These are phyloP conservation scores for Trametes cingulata DNA, from an alignment of 768 basidiomycete genomes.

Conservation along the genomic window DNA sequence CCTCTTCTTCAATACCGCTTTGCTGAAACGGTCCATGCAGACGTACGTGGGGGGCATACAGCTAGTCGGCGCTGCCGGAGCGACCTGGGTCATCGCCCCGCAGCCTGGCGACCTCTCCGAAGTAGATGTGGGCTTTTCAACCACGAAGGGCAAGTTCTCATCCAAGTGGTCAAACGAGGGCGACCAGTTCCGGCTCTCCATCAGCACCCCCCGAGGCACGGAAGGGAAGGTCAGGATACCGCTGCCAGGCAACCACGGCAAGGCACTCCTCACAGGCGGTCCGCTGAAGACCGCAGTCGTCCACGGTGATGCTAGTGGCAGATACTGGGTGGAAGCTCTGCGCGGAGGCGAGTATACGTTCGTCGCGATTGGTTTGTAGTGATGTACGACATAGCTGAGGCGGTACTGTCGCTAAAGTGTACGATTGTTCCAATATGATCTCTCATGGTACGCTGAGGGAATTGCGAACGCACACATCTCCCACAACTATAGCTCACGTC, in stretches of 20 bases:
- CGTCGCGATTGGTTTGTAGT: background rate
- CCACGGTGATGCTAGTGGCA: slow-evolving; percentile 7
- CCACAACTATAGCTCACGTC: background rate
- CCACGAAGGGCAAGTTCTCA: slow-evolving; percentile 13
- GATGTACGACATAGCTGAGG: no score
- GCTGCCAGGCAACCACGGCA: slow-evolving; percentile 1
- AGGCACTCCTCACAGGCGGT: background rate
- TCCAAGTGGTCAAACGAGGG: slow-evolving; percentile 7
- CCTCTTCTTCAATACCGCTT: background rate
- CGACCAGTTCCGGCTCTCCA: slow-evolving; percentile 4
- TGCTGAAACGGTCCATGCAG: background rate
- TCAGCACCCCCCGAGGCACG: slow-evolving; percentile 13
- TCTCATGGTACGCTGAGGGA: no score
- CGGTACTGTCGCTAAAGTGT: no score
- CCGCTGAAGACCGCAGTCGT: background rate
- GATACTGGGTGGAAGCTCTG: slow-evolving; percentile 8
- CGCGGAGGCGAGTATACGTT: slow-evolving; percentile 10
- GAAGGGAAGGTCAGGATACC: slow-evolving; percentile 12
- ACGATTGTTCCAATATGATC: no score
- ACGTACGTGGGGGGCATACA: slow-evolving; percentile 17
- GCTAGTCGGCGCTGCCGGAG: slow-evolving; percentile 14
- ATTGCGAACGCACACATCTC: background rate
- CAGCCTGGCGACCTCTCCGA: slow-evolving; percentile 13
- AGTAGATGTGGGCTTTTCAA: slow-evolving; percentile 18
- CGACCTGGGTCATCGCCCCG: slow-evolving; percentile 17